Base-by-base conservation (phyloP, 176 grass and related monocot genomes). In the Oryza meyeriana region DNA sequence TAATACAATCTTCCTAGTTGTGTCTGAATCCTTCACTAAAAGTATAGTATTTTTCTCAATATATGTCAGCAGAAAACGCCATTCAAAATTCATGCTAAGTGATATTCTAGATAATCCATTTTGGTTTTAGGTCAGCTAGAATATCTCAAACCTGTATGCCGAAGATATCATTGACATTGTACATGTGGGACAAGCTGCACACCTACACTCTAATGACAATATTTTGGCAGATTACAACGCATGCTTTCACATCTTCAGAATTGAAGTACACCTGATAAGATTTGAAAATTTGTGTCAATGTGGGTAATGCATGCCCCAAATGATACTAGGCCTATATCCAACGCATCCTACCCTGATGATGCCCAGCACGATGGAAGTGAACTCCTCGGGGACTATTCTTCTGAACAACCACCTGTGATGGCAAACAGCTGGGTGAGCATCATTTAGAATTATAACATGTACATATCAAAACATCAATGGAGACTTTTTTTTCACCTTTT, bases 161-260 rank as follows among this genome's bases (percentile, higher is more conserved):
- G 32, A 93, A 86, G 25, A 99, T 24, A 65, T 84, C 44, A 33
- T 27, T 90, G 75, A 95, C 90, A 77, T 89, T 61, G 80, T 99
- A 99, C 96, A 99, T 95, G 89, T 99, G 85, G 48, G 86, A 93
- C 72, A 99, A 87, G 20, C 96, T 89, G 85, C 96, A 99, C 64
- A 99, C 96, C 29, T 95, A 39, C 87, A 95, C 96, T 83, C 96
- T 95, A 38, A 99, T 99, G 57, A 99, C 96, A 69, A 91, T 95
- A 88, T 95, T 99, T 63, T 95, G 90, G 81, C 96, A 99, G 12
- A 93, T 99, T 42, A 99, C 93, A 90, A 99, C 95, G 83, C 93
- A 99, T 26, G 96, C 87, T 86, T 86, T 75, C 41, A 93, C 91
- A 33, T 99, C 91, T 85, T 95, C 93, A 57, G 93, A 68, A 10